Percentiles rank a stretch among this genome's conserved stretches.
phyloP scores from a whole-genome alignment of 2,329 filamentous ascomycete genomes.

The Epichloe typhina region DNA sequence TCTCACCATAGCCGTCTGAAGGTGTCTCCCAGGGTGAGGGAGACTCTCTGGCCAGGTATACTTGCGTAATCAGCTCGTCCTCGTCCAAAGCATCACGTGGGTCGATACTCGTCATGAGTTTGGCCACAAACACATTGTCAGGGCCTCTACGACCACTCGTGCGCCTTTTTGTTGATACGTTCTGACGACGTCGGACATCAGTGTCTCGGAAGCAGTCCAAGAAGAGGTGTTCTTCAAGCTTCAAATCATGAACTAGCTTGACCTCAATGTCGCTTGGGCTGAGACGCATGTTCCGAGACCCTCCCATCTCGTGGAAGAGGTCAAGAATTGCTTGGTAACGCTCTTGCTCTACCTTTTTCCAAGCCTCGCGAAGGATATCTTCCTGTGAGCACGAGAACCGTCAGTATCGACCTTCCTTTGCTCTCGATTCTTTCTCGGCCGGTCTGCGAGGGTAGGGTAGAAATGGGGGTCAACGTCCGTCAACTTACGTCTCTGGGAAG shows the following conservation, averaged over 20 bases:
- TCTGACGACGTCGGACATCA: conserved; percentile 27
- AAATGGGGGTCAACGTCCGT: background rate
- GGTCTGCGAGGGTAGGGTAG: background rate
- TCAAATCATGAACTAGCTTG: conserved; percentile 32
- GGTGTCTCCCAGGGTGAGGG: conserved; percentile 16
- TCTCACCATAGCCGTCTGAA: conserved; percentile 11
- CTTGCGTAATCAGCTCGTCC: conserved; percentile 24
- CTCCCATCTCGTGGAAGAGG: conserved; percentile 35
- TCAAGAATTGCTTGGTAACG: conserved; percentile 30
- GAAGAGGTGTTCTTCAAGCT: conserved; percentile 25
- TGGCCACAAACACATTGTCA: conserved; percentile 22
- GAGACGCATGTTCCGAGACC: conserved; percentile 34
- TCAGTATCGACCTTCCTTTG: background rate
- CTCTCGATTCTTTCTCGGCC: background rate
- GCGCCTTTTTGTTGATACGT: conserved; percentile 20
- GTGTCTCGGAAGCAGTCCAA: conserved; percentile 25
- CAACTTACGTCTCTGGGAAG: conserved; percentile 34
- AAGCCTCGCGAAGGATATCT: conserved; percentile 27
- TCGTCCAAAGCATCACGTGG: conserved; percentile 22
- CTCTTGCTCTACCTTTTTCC: conserved; percentile 26
- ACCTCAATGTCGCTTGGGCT: conserved; percentile 36
- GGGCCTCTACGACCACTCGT: conserved; percentile 9
- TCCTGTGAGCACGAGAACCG: conserved; percentile 17
- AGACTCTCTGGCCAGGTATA: conserved; percentile 9
- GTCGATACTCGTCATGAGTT: conserved; percentile 26